A percentile compares a stretch with the other conserved stretches of the same genome.
These are phyloP conservation scores for Starmera pachycereana DNA, from an alignment of 805 yeast genomes.

Conservation along the genomic window DNA sequence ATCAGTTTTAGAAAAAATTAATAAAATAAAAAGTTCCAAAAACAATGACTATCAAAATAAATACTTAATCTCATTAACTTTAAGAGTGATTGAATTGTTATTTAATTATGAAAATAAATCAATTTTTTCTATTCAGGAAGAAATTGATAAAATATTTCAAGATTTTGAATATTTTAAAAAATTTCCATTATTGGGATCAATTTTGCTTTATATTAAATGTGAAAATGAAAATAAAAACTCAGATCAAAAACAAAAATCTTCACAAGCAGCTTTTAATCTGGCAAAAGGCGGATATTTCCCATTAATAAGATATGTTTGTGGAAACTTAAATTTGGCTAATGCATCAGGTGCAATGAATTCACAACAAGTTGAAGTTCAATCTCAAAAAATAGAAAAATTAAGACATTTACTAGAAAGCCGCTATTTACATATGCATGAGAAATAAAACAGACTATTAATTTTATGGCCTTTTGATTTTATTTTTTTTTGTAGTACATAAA, in stretches of 20 bases:
- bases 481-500: too few species aligned
- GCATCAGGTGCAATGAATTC: constrained; percentile 15
- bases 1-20: constrained; percentile 1
- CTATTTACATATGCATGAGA: background rate
- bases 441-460: background rate
- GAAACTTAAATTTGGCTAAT: constrained; percentile 13
- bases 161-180: constrained; percentile 11
- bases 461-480: too few species aligned
- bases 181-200: constrained; percentile 13
- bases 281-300: constrained; percentile 16
- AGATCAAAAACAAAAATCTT: constrained; percentile 19
- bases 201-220: constrained; percentile 15
- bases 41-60: constrained; percentile 3
- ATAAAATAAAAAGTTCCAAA: constrained; percentile 1
- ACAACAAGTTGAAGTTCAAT: constrained; percentile 17
- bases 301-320: constrained; percentile 15
- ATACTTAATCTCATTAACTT: constrained; percentile 7
- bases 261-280: constrained; percentile 17
- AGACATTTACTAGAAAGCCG: background rate
- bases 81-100: constrained; percentile 5
- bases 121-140: constrained; percentile 7
- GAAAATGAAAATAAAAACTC: constrained; percentile 16
- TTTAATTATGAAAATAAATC: constrained; percentile 10
- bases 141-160: constrained; percentile 3
- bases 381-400: constrained; percentile 10